Evolutionary conservation across 1,284 basidiomycete genomes (phyloP).

Genomic region (Ceratobasidium sp.): DNA sequence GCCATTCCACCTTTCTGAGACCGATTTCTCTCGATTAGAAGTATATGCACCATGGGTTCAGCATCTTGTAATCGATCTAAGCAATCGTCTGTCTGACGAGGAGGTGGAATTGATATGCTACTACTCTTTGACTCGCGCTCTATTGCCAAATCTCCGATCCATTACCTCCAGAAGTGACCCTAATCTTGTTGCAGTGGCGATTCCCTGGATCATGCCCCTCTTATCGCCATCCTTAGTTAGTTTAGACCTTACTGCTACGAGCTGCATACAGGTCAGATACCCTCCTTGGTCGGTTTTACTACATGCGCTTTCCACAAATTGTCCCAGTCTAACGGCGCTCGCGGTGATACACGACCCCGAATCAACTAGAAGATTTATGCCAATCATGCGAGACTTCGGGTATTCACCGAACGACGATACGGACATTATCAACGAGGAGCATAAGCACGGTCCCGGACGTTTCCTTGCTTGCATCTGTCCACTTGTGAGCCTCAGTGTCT

Average conservation of each 20-base stretch:
- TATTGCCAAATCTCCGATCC: background rate
- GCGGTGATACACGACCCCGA: too few relatives aligned
- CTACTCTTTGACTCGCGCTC: background rate
- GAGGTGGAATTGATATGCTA: background rate
- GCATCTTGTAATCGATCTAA: background rate
- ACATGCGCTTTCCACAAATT: background rate
- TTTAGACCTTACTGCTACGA: background rate
- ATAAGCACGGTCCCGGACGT: background rate
- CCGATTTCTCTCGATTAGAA: background rate
- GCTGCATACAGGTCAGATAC: background rate
- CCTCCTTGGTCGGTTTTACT: background rate
- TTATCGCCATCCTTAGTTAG: background rate
- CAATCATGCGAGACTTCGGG: too few relatives aligned
- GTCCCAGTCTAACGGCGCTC: too few relatives aligned
- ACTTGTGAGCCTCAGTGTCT: slow-evolving; percentile 2
- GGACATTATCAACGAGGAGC: too few relatives aligned
- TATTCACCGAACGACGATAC: too few relatives aligned
- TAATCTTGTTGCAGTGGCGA: background rate
- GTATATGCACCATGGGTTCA: slow-evolving; percentile 3
- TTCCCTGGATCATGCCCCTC: background rate
- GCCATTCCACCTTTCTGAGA: background rate
- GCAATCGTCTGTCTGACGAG: background rate
- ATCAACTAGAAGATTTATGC: too few relatives aligned
- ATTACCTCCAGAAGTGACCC: background rate
- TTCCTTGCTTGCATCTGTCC: background rate